Conservation (phyloP, 2,329 filamentous ascomycete species). For the Sarocladium kiliense region DNA sequence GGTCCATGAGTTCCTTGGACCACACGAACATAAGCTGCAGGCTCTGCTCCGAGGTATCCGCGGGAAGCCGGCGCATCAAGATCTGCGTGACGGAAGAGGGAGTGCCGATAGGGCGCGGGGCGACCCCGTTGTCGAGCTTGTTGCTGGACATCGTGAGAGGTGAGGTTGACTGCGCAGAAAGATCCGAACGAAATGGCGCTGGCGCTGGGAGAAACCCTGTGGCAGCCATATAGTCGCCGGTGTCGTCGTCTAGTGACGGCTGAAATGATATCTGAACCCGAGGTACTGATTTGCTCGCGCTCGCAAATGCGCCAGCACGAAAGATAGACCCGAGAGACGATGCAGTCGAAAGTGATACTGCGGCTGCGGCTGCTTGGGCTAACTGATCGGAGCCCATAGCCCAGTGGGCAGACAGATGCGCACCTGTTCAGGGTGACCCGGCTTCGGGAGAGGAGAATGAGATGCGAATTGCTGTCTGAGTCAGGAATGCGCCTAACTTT, state of each 20-base stretch:
- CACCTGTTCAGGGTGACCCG: not conserved
- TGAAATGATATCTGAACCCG: not conserved
- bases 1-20: slow-evolving; percentile 48
- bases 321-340: not conserved
- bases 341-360: not conserved
- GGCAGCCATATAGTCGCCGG: slow-evolving; percentile 34
- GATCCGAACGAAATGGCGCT: slow-evolving; percentile 31
- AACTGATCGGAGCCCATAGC: slow-evolving; percentile 7
- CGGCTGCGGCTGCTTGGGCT: not conserved
- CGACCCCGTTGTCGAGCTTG: not conserved
- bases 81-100: slow-evolving; percentile 33
- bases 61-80: slow-evolving; percentile 49
- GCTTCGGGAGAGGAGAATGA: not conserved
- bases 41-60: slow-evolving; percentile 47
- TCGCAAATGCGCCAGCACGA: not conserved
- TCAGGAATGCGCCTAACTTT: slow-evolving; percentile 8
- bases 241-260: not conserved
- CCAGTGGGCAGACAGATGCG: not conserved
- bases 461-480: slow-evolving; percentile 8
- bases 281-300: not conserved
- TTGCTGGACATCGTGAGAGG: slow-evolving; percentile 24
- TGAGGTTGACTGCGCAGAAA: slow-evolving; percentile 27
- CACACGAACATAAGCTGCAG: slow-evolving; percentile 54
- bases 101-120: slow-evolving; percentile 28
- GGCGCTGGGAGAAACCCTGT: slow-evolving; percentile 35